Conservation (phyloP, 345 rosid species). For the Moricandia moricandioides region DNA sequence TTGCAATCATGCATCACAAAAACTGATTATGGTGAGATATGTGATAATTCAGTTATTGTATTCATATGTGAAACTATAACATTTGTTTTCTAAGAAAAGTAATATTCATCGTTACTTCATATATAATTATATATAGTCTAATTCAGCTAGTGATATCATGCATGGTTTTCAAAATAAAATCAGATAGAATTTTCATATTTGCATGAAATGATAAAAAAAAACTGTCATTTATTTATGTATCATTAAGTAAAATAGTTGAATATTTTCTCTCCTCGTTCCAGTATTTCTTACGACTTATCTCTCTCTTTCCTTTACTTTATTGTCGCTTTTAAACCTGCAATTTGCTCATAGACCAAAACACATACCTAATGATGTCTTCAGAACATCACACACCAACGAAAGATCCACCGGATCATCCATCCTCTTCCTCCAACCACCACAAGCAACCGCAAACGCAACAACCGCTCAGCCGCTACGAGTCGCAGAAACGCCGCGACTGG, state of each 20-base stretch:
- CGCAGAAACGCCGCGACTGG: conserved; percentile 91
- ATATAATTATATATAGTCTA: not conserved
- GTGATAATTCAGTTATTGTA: not conserved
- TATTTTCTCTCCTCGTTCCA: conserved; percentile 6
- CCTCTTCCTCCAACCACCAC: conserved; percentile 27
- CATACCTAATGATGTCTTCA: conserved; percentile 23
- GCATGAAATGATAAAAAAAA: not conserved
- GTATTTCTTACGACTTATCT: conserved; percentile 12
- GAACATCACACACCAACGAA: conserved; percentile 32
- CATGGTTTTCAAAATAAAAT: not conserved
- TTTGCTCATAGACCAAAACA: conserved; percentile 13
- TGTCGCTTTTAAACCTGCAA: conserved; percentile 11
- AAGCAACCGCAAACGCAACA: conserved; percentile 22
- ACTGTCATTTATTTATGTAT: not conserved
- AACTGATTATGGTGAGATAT: not conserved
- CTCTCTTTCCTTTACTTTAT: conserved; percentile 21
- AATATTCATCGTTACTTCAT: not conserved
- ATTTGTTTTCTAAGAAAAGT: not conserved
- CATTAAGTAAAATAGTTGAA: conserved; percentile 16
- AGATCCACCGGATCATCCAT: conserved; percentile 37
- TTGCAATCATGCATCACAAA: not conserved
- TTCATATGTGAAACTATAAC: not conserved
- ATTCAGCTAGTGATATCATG: not conserved
- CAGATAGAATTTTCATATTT: not conserved
- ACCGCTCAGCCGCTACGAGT: conserved; percentile 75